phyloP scores from a whole-genome alignment of 1,284 basidiomycete genomes.

The Tranzscheliella williamsii region DNA sequence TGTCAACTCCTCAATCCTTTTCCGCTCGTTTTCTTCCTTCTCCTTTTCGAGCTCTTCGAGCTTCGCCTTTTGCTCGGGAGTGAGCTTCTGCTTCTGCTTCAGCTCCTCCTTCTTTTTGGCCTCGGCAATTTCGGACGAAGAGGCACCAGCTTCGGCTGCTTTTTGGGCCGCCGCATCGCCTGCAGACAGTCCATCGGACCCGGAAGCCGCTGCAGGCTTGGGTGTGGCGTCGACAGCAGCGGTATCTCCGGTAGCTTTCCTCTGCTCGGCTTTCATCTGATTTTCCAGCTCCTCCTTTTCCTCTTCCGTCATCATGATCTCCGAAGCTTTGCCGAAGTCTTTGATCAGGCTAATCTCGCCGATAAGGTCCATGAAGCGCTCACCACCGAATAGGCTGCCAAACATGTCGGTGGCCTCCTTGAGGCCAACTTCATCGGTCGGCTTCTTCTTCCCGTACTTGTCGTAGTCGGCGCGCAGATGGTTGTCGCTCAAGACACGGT shows the following conservation, averaged over 20 bases:
- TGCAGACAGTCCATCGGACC: slow-evolving; percentile 18
- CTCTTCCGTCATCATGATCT: slow-evolving; percentile 73
- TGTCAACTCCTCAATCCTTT: slow-evolving; percentile 54
- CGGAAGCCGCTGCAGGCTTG: slow-evolving; percentile 16
- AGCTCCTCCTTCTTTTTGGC: slow-evolving; percentile 64
- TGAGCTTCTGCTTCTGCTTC: slow-evolving; percentile 66
- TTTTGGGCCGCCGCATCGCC: slow-evolving; percentile 48
- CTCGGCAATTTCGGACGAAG: slow-evolving; percentile 29
- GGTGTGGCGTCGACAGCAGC: slow-evolving; percentile 11
- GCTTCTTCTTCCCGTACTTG: slow-evolving; percentile 80
- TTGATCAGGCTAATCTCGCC: slow-evolving; percentile 61
- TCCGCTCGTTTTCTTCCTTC: slow-evolving; percentile 56
- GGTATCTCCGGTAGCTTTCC: slow-evolving; percentile 19
- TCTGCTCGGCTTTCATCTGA: slow-evolving; percentile 65
- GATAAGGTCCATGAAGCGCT: slow-evolving; percentile 59
- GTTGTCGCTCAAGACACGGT: slow-evolving; percentile 63
- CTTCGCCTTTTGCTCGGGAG: slow-evolving; percentile 71
- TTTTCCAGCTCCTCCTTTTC: slow-evolving; percentile 85
- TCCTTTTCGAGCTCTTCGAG: slow-evolving; percentile 60
- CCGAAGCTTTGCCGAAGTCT: slow-evolving; percentile 61
- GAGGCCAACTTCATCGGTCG: slow-evolving; percentile 58
- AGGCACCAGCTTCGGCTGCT: slow-evolving; percentile 50
- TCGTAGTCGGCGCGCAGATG: slow-evolving; percentile 89
- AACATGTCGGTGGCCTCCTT: slow-evolving; percentile 62
- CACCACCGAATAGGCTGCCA: slow-evolving; percentile 60